Percentiles rank a stretch among this genome's conserved stretches.
phyloP scores from a whole-genome alignment of 345 rosid genomes.

The Leavenworthia alabamica region DNA sequence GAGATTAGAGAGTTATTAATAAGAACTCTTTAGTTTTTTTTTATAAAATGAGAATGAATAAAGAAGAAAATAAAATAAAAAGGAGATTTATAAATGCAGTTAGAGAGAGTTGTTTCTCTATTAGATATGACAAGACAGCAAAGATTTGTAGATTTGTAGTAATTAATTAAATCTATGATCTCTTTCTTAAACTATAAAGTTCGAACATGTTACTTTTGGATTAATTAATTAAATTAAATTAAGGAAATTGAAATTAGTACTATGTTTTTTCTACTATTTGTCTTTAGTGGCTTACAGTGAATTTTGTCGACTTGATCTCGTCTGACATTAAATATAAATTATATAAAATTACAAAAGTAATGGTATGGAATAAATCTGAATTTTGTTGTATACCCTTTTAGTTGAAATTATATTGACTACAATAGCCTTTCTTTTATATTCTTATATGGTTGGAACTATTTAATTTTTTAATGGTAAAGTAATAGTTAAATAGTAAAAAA shows the following conservation, averaged over 20 bases:
- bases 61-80: no score
- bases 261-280: no score
- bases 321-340: not conserved
- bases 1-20: no score
- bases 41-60: not conserved
- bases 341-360: not conserved
- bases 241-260: not conserved
- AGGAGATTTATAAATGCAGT: slow-evolving; percentile 18
- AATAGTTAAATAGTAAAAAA: not conserved
- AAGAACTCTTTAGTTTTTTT: not conserved
- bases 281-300: not conserved
- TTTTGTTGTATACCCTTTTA: no score
- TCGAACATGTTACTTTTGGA: slow-evolving; percentile 14
- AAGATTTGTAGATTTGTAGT: no score
- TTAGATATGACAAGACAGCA: slow-evolving; percentile 24
- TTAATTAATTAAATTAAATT: slow-evolving; percentile 5
- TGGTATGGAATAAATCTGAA: no score
- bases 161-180: slow-evolving; percentile 2
- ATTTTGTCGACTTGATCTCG: not conserved
- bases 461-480: not conserved
- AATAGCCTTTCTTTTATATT: not conserved
- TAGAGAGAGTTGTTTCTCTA: slow-evolving; percentile 21
- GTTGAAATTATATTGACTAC: no score
- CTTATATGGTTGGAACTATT: not conserved
- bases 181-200: slow-evolving; percentile 15